phyloP scores from a whole-genome alignment of 345 rosid genomes.

The Carallia brachiata region DNA sequence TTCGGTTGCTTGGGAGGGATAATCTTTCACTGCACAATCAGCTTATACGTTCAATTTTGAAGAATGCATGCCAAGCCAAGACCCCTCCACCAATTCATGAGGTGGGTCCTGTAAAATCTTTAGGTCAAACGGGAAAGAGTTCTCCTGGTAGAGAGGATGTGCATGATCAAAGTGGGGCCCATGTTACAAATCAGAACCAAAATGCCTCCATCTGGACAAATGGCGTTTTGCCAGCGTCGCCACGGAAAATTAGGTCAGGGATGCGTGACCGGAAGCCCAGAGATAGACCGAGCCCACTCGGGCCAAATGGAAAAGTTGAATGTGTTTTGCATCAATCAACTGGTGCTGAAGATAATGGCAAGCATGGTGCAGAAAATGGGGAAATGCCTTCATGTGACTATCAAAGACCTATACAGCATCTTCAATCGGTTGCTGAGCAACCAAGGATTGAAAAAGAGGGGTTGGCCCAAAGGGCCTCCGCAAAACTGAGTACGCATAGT shows the following conservation, averaged over 20 bases:
- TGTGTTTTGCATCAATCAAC: slow-evolving; percentile 46
- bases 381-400: slow-evolving; percentile 58
- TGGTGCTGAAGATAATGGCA: slow-evolving; percentile 51
- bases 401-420: slow-evolving; percentile 55
- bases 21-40: slow-evolving; percentile 86
- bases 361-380: slow-evolving; percentile 56
- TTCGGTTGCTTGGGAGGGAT: slow-evolving; percentile 76
- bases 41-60: slow-evolving; percentile 73
- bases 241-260: slow-evolving; percentile 66
- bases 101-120: slow-evolving; percentile 49
- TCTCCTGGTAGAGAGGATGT: slow-evolving; percentile 52
- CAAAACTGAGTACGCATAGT: slow-evolving; percentile 30
- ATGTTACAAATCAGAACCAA: slow-evolving; percentile 54
- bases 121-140: slow-evolving; percentile 35
- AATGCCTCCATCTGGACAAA: slow-evolving; percentile 64
- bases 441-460: slow-evolving; percentile 51
- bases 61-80: slow-evolving; percentile 72
- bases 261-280: slow-evolving; percentile 57
- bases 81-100: slow-evolving; percentile 57
- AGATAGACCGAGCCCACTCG: slow-evolving; percentile 78
- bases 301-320: slow-evolving; percentile 82
- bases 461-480: slow-evolving; percentile 35
- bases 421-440: slow-evolving; percentile 46
- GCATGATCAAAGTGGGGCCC: slow-evolving; percentile 49
- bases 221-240: slow-evolving; percentile 70